Evolutionary conservation across 371 early-diverging fungal species (phyloP).

Genomic region (Vairimorpha ceranae): DNA sequence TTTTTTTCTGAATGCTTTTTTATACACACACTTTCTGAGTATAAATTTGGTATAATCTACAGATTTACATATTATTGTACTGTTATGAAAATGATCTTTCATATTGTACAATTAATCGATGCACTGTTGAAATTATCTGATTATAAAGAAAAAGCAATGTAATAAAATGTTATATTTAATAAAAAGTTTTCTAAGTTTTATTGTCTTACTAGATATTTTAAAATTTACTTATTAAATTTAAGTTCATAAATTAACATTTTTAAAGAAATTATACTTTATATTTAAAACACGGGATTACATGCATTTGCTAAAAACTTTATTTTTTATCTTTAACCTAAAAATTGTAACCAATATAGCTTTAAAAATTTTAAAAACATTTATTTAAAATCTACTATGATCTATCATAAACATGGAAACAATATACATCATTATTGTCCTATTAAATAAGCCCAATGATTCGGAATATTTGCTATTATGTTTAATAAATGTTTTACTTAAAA

Average conservation of each 20-base stretch:
- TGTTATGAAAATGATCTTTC: conserved; percentile 6
- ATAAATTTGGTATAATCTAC: not conserved
- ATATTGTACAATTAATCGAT: conserved; percentile 6
- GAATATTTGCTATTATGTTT: not conserved
- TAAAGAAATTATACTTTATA: no score
- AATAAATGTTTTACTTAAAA: conserved; percentile 5
- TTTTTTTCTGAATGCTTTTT: conserved; percentile 28
- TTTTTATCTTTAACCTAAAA: no score
- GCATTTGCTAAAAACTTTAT: no score
- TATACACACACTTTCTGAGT: not conserved
- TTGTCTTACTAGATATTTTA: no score
- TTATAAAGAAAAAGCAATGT: not conserved
- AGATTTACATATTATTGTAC: not conserved
- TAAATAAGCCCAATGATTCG: conserved; percentile 8
- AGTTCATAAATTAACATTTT: no score
- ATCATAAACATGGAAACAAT: conserved; percentile 21
- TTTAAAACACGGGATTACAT: no score
- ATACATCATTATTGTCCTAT: conserved; percentile 22
- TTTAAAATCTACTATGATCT: conserved; percentile 15
- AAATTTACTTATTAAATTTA: no score
- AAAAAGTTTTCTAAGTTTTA: no score
- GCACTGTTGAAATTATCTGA: not conserved
- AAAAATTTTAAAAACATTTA: not conserved
- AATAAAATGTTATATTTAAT: no score
- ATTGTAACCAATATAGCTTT: no score